Conservation (phyloP, 2,329 filamentous ascomycete species). For the Cercospora citrullina region DNA sequence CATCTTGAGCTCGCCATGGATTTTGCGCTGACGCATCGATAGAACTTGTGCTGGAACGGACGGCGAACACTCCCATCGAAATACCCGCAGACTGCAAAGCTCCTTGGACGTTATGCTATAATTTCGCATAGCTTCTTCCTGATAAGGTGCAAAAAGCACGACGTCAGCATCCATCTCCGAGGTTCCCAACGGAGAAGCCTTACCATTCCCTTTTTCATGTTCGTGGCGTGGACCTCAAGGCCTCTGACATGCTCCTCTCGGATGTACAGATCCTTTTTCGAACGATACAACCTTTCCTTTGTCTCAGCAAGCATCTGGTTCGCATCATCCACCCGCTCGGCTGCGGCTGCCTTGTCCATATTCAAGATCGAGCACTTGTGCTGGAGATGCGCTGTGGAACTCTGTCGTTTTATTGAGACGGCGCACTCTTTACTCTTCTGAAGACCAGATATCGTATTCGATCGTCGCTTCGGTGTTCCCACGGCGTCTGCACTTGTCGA, state of each 20-base stretch:
- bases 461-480: background rate
- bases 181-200: background rate
- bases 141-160: background rate
- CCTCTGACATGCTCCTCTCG: conserved; percentile 1
- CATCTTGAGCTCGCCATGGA: conserved; percentile 12
- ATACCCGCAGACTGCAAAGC: conserved; percentile 6
- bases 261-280: conserved; percentile 12
- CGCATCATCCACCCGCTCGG: conserved; percentile 7
- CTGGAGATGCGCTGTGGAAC: background rate
- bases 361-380: conserved; percentile 7
- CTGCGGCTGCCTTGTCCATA: background rate
- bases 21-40: conserved; percentile 14
- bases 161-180: background rate
- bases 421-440: background rate
- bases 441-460: background rate
- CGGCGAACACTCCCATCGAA: background rate
- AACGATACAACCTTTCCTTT: conserved; percentile 2
- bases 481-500: background rate
- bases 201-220: conserved; percentile 16
- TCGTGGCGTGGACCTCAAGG: conserved; percentile 8
- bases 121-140: conserved; percentile 10
- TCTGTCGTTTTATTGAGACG: conserved; percentile 1
- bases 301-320: conserved; percentile 12
- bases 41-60: conserved; percentile 8
- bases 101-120: conserved; percentile 12